Conservation (phyloP, 257 asterid genomes). For the Capsicum rhomboideum region DNA sequence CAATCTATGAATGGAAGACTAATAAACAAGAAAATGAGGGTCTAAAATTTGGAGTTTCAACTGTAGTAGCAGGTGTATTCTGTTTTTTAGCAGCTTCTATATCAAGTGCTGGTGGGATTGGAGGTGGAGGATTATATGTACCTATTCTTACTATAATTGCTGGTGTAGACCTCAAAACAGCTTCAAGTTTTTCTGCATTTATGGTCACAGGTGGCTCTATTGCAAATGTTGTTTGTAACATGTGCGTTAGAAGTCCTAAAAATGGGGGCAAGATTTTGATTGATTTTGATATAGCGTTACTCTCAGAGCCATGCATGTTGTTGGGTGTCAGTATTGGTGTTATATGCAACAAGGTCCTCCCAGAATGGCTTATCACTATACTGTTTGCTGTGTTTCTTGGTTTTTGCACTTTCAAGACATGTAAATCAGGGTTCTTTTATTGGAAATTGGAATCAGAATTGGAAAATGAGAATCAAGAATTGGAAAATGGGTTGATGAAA, state of each 20-base stretch:
- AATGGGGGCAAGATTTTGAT: constrained; percentile 26
- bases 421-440: constrained; percentile 40
- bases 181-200: constrained; percentile 61
- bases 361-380: constrained; percentile 68
- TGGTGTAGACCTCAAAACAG: constrained; percentile 61
- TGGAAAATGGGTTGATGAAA: constrained; percentile 13
- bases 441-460: constrained; percentile 59
- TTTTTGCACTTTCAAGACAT: constrained; percentile 62
- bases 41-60: constrained; percentile 5
- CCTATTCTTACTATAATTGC: constrained; percentile 60
- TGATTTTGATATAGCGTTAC: constrained; percentile 63
- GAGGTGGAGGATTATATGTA: constrained; percentile 75
- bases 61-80: constrained; percentile 32
- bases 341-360: constrained; percentile 49
- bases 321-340: constrained; percentile 81
- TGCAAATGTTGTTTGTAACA: constrained; percentile 45
- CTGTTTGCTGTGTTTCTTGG: constrained; percentile 58
- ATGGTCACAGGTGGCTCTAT: constrained; percentile 81
- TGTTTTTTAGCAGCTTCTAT: constrained; percentile 57
- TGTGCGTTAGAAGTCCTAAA: constrained; percentile 10
- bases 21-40: background rate
- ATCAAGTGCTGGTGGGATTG: constrained; percentile 86
- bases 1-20: constrained; percentile 17
- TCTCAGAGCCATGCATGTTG: constrained; percentile 83
- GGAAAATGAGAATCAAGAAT: background rate